These are phyloP conservation scores for Debaryomyces subglobosus DNA, from an alignment of 1,139 yeast genomes.

Conservation along the genomic window DNA sequence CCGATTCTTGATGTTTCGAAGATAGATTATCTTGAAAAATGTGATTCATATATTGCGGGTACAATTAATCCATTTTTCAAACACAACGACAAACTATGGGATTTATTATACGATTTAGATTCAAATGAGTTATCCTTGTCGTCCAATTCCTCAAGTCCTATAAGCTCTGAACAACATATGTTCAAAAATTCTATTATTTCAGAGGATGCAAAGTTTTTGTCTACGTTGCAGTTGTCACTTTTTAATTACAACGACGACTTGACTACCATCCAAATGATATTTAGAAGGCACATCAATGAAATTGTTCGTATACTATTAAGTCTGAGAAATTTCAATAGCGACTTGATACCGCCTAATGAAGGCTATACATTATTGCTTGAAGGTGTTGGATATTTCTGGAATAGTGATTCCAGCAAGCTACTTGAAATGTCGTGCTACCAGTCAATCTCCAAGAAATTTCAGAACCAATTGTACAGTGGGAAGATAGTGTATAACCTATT, in stretches of 20 bases:
- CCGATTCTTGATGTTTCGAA: slow-evolving; percentile 67
- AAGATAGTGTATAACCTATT: slow-evolving; percentile 37
- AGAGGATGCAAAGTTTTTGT: slow-evolving; percentile 52
- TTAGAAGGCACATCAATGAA: slow-evolving; percentile 52
- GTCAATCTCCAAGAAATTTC: slow-evolving; percentile 41
- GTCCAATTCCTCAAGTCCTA: slow-evolving; percentile 20
- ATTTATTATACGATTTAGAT: slow-evolving; percentile 60
- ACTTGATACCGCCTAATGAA: slow-evolving; percentile 22
- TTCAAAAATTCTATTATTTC: slow-evolving; percentile 41
- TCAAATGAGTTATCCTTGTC: slow-evolving; percentile 45
- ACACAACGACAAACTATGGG: slow-evolving; percentile 60
- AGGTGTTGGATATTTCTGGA: slow-evolving; percentile 51
- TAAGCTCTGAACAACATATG: slow-evolving; percentile 15
- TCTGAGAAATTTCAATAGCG: slow-evolving; percentile 39
- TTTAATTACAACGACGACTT: slow-evolving; percentile 53
- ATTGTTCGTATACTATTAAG: slow-evolving; percentile 44
- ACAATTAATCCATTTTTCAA: slow-evolving; percentile 70
- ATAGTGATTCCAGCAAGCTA: slow-evolving; percentile 43
- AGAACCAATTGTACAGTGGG: slow-evolving; percentile 37
- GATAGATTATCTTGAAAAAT: slow-evolving; percentile 55
- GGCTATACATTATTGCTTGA: slow-evolving; percentile 39
- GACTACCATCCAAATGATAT: slow-evolving; percentile 49
- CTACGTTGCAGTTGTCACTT: slow-evolving; percentile 47
- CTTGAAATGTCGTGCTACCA: slow-evolving; percentile 50
- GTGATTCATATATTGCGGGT: slow-evolving; percentile 64